Evolutionary conservation across 768 basidiomycete species (phyloP), one percentile per base, ranked within the genome.

Genomic region (Amylocystis lapponica): DNA sequence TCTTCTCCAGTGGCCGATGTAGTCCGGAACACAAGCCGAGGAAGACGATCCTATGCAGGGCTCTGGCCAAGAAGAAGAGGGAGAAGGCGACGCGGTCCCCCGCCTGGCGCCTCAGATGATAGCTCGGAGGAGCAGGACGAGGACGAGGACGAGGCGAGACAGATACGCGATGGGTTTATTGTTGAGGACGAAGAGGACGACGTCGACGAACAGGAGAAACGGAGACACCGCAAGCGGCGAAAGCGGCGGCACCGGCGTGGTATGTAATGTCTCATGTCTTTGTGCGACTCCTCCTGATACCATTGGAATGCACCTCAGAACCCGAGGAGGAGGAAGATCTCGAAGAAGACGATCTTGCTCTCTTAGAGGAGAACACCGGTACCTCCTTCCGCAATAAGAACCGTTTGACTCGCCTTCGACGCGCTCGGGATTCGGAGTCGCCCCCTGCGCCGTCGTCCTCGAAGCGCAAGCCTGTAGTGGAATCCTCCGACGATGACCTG

Each of bases 111-210:
- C 43, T 77, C 80, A 16, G 86, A 86, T 59, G 88, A 92, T 64
- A 91, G 88, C 61, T 91, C 88, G 34, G 89, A 90, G 55, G 87
- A 92, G 57, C 84, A 78, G 27, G 89, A 94, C 27, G 92, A 95
- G 36, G 92, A 95, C 57, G 86, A 81, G 54, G 94, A 95, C 49
- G 92, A 92, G 66, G 85, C 71, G 54, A 75, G 78, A 45, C 72
- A 78, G 44, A 79, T 96, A 43, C 70, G 80, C 39, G 87, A 93
- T 38, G 93, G 89, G 0, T 96, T 97, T 59, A 96, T 97, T 54
- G 92, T 93, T 7, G 87, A 87, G 44, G 87, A 85, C 43, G 84
- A 87, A 8, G 90, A 94, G 46, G 91, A 91, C 6, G 89, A 91
- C 0, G 87, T 85, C 3, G 72, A 78, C 32, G 71, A 74, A 33